These are phyloP conservation scores for Pezicula neosporulosa DNA, from an alignment of 2,329 filamentous ascomycete genomes.

Conservation along the genomic window DNA sequence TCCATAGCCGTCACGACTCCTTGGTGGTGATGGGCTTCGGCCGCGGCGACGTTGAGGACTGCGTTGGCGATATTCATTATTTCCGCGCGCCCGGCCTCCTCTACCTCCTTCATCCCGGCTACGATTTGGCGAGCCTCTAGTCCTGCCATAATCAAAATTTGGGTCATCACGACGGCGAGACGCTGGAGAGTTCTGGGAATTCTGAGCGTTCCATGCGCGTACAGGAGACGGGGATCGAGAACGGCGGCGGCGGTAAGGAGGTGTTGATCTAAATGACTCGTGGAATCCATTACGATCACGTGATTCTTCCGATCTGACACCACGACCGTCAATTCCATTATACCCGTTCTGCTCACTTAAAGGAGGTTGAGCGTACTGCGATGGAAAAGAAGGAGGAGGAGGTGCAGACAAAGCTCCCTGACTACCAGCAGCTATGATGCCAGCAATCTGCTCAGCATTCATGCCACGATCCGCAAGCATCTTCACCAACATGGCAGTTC, in stretches of 20 bases:
- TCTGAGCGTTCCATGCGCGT: constrained; percentile 67
- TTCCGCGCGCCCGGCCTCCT: constrained; percentile 49
- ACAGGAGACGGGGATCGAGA: constrained; percentile 80
- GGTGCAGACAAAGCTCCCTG: constrained; percentile 23
- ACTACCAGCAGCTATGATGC: constrained; percentile 37
- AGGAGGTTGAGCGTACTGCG: constrained; percentile 13
- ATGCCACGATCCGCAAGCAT: constrained; percentile 72
- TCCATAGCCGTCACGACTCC: constrained; percentile 32
- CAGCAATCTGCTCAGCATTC: constrained; percentile 67
- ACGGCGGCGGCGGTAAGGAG: constrained; percentile 52
- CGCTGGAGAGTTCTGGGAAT: constrained; percentile 55
- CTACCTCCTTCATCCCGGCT: constrained; percentile 53
- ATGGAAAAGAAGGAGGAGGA: constrained; percentile 22
- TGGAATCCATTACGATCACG: constrained; percentile 54
- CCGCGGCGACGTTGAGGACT: constrained; percentile 68
- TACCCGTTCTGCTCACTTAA: constrained; percentile 26
- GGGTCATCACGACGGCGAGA: constrained; percentile 40
- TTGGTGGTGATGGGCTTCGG: constrained; percentile 56
- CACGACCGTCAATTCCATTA: constrained; percentile 38
- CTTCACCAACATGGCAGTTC: constrained; percentile 67
- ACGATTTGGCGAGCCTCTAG: constrained; percentile 63
- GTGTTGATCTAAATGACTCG: constrained; percentile 57
- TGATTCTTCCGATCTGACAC: constrained; percentile 35
- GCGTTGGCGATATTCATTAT: constrained; percentile 79
- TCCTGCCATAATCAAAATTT: constrained; percentile 68